Conservation (phyloP, 1,284 basidiomycete species). For the Meira nashicola region DNA sequence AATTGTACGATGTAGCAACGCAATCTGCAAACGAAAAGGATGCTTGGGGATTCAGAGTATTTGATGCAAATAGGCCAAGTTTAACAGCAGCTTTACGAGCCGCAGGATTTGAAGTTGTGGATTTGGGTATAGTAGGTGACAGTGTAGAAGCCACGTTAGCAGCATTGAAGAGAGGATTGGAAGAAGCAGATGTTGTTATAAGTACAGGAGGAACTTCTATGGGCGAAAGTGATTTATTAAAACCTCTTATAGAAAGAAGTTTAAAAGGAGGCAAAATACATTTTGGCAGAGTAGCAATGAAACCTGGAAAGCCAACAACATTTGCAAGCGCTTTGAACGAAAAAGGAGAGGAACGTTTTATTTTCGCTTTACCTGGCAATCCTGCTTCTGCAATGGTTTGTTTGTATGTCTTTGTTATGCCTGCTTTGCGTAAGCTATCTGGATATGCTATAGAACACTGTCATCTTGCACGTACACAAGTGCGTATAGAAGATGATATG, state of each 20-base stretch:
- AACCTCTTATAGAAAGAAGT: slow-evolving; percentile 76
- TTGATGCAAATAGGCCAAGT: slow-evolving; percentile 76
- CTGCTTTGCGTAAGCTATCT: slow-evolving; percentile 65
- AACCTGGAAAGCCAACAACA: slow-evolving; percentile 62
- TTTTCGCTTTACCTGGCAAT: slow-evolving; percentile 82
- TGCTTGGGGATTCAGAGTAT: slow-evolving; percentile 37
- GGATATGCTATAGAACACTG: slow-evolving; percentile 17
- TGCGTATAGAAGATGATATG: slow-evolving; percentile 65
- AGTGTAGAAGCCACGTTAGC: slow-evolving; percentile 64
- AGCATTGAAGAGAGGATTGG: slow-evolving; percentile 62
- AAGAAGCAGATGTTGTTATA: slow-evolving; percentile 67
- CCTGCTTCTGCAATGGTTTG: slow-evolving; percentile 83
- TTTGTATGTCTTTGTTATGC: slow-evolving; percentile 77
- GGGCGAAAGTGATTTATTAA: slow-evolving; percentile 78
- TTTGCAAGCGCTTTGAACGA: slow-evolving; percentile 68
- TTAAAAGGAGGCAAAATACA: slow-evolving; percentile 66
- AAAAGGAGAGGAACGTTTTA: slow-evolving; percentile 48
- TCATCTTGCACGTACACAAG: slow-evolving; percentile 59
- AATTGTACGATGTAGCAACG: slow-evolving; percentile 65
- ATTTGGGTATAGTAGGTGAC: slow-evolving; percentile 74
- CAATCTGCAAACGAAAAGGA: slow-evolving; percentile 4
- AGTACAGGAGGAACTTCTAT: slow-evolving; percentile 86
- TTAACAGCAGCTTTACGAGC: slow-evolving; percentile 66
- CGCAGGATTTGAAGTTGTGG: slow-evolving; percentile 70
- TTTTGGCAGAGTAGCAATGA: slow-evolving; percentile 66